Evolutionary conservation across 148 eudicot genomes (phyloP).

Genomic region (Nepenthes gracilis): DNA sequence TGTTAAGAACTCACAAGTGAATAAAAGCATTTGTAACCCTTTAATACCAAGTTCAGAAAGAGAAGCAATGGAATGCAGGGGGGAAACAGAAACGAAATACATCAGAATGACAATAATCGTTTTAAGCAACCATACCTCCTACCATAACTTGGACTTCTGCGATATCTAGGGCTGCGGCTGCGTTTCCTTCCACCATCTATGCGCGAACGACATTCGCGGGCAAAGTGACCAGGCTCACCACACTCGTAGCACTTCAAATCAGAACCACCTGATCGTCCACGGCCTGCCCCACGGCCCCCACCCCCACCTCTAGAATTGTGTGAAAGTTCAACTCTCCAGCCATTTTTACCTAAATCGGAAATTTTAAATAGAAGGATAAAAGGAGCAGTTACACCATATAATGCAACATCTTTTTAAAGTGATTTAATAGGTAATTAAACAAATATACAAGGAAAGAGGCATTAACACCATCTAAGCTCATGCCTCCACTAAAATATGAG

Average conservation of each 20-base stretch:
- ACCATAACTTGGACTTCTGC: conserved; percentile 97
- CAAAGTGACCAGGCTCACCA: conserved; percentile 97
- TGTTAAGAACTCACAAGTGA: too few relatives aligned
- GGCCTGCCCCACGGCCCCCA: conserved; percentile 43
- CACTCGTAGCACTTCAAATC: conserved; percentile 95
- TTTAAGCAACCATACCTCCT: conserved; percentile 43
- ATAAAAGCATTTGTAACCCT: too few relatives aligned
- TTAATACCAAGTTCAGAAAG: too few relatives aligned
- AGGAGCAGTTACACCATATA: neutral
- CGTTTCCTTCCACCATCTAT: conserved; percentile 60
- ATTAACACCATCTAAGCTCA: too few relatives aligned
- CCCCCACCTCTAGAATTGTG: conserved; percentile 86
- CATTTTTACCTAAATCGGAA: conserved; percentile 60
- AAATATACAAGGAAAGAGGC: too few relatives aligned
- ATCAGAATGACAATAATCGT: neutral
- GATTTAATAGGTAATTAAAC: too few relatives aligned
- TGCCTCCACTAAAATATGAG: too few relatives aligned
- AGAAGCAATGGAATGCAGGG: too few relatives aligned
- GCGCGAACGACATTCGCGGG: conserved; percentile 81
- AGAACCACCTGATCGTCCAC: conserved; percentile 93
- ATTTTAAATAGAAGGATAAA: neutral
- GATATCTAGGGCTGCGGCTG: conserved; percentile 84
- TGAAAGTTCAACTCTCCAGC: conserved; percentile 97
- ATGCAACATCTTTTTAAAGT: too few relatives aligned
- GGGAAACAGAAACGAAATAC: neutral